Base-by-base conservation (phyloP, 306 rosid genomes). In the Malus sylvestris region DNA sequence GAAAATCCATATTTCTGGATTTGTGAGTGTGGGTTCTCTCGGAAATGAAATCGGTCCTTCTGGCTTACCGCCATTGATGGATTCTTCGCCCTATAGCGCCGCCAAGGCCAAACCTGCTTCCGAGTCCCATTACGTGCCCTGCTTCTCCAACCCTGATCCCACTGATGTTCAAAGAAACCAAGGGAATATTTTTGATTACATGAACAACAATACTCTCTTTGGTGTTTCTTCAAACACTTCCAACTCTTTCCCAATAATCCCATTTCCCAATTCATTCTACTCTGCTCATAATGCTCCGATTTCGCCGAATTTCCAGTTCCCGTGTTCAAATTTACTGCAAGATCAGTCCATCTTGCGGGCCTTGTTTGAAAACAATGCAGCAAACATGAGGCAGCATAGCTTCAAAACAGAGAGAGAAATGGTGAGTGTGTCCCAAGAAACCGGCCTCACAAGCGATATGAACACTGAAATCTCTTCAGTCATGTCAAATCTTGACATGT, bases 51-150 rank as follows among this genome's bases (percentile, higher is more conserved):
- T 84, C 27, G 85, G 78, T 49, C 62, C 86, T 71, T 84, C 89
- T 32, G 86, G 42, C 74, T 64, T 92, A 6, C 99, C 99, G 42
- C 97, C 96, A 3, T 80, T 95, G 57, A 83, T 86, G 46, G 96
- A 92, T 71, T 81, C 94, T 10, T 83, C 92, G 1, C 80, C 88
- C 60, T 91, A 83, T 38, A 49, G 62, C 57, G 79, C 64, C 61
- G 78, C 62, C 19, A 87, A 86, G 20, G 73, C 82, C 51, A 91
- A 85, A 71, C 75, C 83, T 2, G 49, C 71, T 20, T 62, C 44
- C 18, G 91, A 85, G 69, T 82, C 89, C 61, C 74, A 74, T 76
- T 84, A 92, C 99, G 99, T 96, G 99, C 90, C 99, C 99, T 96
- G 99, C 99, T 96, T 96, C 99, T 96, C 99, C 99, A 90, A 82